Evolutionary conservation across 2,329 filamentous ascomycete genomes (phyloP).

Genomic region (Sclerotinia glacialis): DNA sequence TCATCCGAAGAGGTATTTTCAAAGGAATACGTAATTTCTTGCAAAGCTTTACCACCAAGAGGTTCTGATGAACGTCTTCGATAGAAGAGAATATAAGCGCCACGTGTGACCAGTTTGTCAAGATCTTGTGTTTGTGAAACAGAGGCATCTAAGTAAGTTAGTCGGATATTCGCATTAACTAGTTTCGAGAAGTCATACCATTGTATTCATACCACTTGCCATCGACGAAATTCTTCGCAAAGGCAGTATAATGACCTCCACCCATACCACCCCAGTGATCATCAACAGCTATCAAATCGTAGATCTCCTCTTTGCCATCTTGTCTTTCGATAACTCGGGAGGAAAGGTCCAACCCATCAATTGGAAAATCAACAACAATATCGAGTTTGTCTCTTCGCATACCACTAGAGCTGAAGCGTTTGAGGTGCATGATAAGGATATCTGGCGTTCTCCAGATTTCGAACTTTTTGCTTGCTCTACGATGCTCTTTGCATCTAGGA

Average conservation of each 20-base stretch:
- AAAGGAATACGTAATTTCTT: slow-evolving; percentile 65
- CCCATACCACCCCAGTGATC: slow-evolving; percentile 92
- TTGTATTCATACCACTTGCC: slow-evolving; percentile 95
- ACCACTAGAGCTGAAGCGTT: slow-evolving; percentile 85
- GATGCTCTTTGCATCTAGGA: slow-evolving; percentile 89
- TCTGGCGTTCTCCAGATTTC: slow-evolving; percentile 97
- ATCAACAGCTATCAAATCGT: slow-evolving; percentile 93
- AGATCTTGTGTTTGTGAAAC: slow-evolving; percentile 62
- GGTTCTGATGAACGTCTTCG: slow-evolving; percentile 74
- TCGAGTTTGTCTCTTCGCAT: slow-evolving; percentile 88
- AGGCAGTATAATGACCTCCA: slow-evolving; percentile 94
- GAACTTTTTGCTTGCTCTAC: slow-evolving; percentile 91
- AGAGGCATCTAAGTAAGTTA: slow-evolving; percentile 65
- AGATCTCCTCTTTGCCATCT: slow-evolving; percentile 76
- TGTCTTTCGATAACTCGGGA: slow-evolving; percentile 76
- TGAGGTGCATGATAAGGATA: slow-evolving; percentile 90
- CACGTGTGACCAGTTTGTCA: slow-evolving; percentile 63
- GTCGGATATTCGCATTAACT: slow-evolving; percentile 27
- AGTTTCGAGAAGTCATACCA: slow-evolving; percentile 55
- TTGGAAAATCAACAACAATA: slow-evolving; percentile 84
- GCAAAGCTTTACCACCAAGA: slow-evolving; percentile 75
- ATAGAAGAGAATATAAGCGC: slow-evolving; percentile 94
- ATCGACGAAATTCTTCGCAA: slow-evolving; percentile 87
- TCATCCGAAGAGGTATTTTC: slow-evolving; percentile 50
- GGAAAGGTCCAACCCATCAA: slow-evolving; percentile 80